Conservation (phyloP, 2,329 filamentous ascomycete species). For the Claviceps sp. region DNA sequence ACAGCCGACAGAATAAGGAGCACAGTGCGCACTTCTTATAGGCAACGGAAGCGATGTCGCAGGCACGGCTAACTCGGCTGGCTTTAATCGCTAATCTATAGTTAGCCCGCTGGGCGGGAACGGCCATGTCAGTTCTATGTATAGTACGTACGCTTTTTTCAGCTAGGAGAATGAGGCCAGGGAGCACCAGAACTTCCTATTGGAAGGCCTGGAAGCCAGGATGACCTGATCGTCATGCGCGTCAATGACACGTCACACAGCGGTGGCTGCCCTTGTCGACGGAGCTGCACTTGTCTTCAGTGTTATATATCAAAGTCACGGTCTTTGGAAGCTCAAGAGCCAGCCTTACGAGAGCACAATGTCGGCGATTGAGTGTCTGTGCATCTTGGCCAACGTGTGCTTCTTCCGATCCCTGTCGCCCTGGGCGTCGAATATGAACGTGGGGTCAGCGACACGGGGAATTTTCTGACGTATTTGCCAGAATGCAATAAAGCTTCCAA, state of each 20-base stretch:
- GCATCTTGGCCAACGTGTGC: background rate
- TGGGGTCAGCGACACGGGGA: background rate
- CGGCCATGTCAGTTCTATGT: background rate
- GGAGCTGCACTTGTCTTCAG: background rate
- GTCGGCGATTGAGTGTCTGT: background rate
- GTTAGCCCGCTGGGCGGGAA: background rate
- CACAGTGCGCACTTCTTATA: no score
- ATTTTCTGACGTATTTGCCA: background rate
- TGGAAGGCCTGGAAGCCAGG: background rate
- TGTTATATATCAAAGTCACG: background rate
- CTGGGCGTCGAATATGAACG: background rate
- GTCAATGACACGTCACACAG: constrained; percentile 8
- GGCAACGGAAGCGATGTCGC: background rate
- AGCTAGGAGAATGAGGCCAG: background rate
- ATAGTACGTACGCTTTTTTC: background rate
- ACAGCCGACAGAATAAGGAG: no score
- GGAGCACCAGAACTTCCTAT: background rate
- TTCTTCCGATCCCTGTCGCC: background rate
- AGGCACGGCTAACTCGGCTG: background rate
- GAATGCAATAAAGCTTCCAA: background rate
- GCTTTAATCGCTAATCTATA: background rate
- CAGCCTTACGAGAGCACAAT: background rate
- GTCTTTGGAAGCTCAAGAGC: background rate
- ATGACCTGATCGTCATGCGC: constrained; percentile 8
- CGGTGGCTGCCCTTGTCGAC: background rate